A percentile compares a stretch with the other conserved stretches of the same genome.
phyloP scores from a whole-genome alignment of 139 green algal species.

The Zygnema cylindricum region DNA sequence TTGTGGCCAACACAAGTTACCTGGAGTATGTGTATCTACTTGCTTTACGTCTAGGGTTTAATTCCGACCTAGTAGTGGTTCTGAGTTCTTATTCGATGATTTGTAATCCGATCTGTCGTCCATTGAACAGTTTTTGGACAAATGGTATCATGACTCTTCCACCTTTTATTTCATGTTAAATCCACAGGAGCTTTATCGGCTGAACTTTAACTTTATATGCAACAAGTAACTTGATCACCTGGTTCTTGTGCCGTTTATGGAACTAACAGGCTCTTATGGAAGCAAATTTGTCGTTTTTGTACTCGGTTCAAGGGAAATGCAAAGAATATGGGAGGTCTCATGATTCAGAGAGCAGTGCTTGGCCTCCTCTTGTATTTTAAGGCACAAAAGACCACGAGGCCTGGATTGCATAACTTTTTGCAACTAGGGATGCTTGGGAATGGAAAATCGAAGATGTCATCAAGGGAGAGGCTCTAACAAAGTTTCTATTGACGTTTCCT shows the following conservation, averaged over 20 bases:
- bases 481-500: too few species aligned
- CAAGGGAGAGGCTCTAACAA: too few species aligned
- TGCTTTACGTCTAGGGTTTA: too few species aligned
- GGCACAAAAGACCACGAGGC: too few species aligned
- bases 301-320: neutral
- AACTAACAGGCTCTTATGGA: neutral
- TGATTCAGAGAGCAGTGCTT: neutral
- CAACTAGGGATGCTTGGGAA: too few species aligned
- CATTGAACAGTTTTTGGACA: slow-evolving; percentile 13
- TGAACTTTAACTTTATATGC: slow-evolving; percentile 14
- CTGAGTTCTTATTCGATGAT: neutral
- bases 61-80: neutral
- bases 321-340: neutral
- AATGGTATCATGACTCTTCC: slow-evolving; percentile 25
- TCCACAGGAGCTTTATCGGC: slow-evolving; percentile 21
- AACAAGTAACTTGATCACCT: neutral
- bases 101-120: neutral
- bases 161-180: neutral
- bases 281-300: slow-evolving; percentile 16
- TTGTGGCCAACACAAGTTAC: too few species aligned
- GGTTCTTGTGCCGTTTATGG: slow-evolving; percentile 21
- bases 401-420: too few species aligned
- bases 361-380: neutral
- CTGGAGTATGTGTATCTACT: too few species aligned
- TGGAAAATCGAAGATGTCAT: too few species aligned